phyloP scores from a whole-genome alignment of 768 basidiomycete species.

The Auricularia heimuer region DNA sequence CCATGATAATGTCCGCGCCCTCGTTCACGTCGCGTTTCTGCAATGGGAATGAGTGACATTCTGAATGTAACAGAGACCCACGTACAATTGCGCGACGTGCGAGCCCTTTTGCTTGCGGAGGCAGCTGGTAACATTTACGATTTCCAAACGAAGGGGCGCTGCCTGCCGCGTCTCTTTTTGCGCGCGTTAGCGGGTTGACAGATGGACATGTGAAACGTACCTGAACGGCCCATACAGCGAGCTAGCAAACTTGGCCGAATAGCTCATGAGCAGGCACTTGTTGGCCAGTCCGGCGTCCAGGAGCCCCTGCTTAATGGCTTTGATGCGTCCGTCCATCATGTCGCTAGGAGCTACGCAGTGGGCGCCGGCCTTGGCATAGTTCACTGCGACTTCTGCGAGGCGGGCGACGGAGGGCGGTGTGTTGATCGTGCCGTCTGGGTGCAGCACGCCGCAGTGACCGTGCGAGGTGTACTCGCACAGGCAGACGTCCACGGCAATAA shows the following conservation, averaged over 20 bases:
- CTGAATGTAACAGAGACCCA: constrained; percentile 7
- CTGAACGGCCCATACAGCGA: constrained; percentile 93
- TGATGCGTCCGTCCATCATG: constrained; percentile 98
- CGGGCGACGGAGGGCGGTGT: constrained; percentile 71
- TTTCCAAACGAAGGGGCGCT: constrained; percentile 92
- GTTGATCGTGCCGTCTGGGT: constrained; percentile 68
- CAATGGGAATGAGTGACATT: neutral
- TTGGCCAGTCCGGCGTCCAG: constrained; percentile 82
- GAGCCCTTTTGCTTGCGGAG: constrained; percentile 77
- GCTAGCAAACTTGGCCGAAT: constrained; percentile 96
- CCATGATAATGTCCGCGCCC: constrained; percentile 98
- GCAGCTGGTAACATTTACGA: constrained; percentile 97
- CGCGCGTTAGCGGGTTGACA: neutral
- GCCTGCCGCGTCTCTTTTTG: constrained; percentile 77
- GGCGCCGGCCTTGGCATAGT: constrained; percentile 90
- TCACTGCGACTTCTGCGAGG: constrained; percentile 84
- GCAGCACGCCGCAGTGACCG: constrained; percentile 85
- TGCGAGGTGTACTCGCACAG: constrained; percentile 99
- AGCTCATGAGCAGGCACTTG: constrained; percentile 87
- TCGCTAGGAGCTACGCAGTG: constrained; percentile 98
- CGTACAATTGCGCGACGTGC: constrained; percentile 88
- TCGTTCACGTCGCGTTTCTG: constrained; percentile 82
- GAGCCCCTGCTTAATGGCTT: constrained; percentile 75
- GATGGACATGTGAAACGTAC: constrained; percentile 25
- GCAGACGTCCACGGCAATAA: constrained; percentile 92